phyloP scores from a whole-genome alignment of 2,329 filamentous ascomycete species.

The Colletotrichum sp. region DNA sequence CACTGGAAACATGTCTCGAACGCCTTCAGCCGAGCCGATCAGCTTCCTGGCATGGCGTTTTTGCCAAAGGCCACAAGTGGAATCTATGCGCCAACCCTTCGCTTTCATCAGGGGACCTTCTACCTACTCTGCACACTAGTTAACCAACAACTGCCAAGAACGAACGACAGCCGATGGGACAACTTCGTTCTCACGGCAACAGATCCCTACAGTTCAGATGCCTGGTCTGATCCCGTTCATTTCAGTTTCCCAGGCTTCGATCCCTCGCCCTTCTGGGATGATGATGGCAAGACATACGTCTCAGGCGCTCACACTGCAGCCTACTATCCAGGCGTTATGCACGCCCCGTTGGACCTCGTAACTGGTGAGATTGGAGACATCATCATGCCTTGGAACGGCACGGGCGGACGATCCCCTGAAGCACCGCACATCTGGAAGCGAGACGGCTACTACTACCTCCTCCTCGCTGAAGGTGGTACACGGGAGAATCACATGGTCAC shows the following conservation, averaged over 20 bases:
- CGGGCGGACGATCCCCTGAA: constrained; percentile 47
- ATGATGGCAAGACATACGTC: constrained; percentile 58
- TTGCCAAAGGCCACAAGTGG: constrained; percentile 36
- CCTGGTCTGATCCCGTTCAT: constrained; percentile 29
- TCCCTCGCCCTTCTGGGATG: constrained; percentile 60
- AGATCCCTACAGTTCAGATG: constrained; percentile 23
- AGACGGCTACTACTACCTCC: constrained; percentile 57
- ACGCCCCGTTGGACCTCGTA: constrained; percentile 41
- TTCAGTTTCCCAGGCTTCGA: constrained; percentile 40
- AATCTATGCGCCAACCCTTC: constrained; percentile 53
- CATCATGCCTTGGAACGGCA: constrained; percentile 52
- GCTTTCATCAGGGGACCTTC: constrained; percentile 46
- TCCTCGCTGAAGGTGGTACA: constrained; percentile 59
- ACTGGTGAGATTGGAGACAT: constrained; percentile 44
- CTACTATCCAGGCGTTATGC: constrained; percentile 36
- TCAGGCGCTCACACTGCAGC: constrained; percentile 35
- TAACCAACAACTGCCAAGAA: not conserved
- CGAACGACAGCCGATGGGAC: constrained; percentile 12
- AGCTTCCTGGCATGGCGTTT: constrained; percentile 40
- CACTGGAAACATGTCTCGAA: constrained; percentile 52
- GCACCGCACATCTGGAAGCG: constrained; percentile 60
- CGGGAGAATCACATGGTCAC: constrained; percentile 52
- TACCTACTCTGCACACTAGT: constrained; percentile 45
- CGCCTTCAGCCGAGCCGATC: constrained; percentile 42
- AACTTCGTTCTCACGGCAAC: constrained; percentile 21